These are phyloP conservation scores for Penicillium sp. DNA, from an alignment of 2,329 filamentous ascomycete genomes.

Conservation along the genomic window DNA sequence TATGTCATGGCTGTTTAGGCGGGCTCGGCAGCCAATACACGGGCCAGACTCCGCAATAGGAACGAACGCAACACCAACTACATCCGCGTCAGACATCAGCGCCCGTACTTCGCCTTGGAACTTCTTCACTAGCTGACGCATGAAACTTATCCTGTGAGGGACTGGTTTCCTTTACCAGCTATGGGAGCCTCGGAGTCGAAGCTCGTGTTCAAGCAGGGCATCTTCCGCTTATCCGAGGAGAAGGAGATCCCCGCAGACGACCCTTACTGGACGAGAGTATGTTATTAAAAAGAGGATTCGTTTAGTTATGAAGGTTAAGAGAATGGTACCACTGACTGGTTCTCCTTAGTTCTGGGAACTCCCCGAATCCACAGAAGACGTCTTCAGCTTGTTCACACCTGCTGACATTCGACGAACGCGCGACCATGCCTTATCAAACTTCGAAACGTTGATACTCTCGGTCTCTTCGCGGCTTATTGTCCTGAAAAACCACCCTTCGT, in stretches of 20 bases:
- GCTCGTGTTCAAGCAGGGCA: constrained; percentile 97
- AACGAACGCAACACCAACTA: constrained; percentile 6
- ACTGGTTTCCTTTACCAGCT: constrained; percentile 26
- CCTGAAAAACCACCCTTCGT: constrained; percentile 84
- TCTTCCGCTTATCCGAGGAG: constrained; percentile 94
- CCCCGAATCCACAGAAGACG: constrained; percentile 90
- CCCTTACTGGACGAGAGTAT: constrained; percentile 86
- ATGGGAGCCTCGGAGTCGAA: constrained; percentile 99
- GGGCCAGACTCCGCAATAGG: constrained; percentile 6
- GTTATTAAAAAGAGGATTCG: constrained; percentile 34
- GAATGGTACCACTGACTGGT: constrained; percentile 20
- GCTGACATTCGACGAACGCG: constrained; percentile 84
- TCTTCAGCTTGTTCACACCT: constrained; percentile 92
- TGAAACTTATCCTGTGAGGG: constrained; percentile 29
- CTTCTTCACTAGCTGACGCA: constrained; percentile 15
- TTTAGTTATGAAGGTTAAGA: too few species aligned
- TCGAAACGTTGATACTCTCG: constrained; percentile 84
- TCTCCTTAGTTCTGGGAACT: constrained; percentile 87
- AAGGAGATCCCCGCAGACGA: constrained; percentile 83
- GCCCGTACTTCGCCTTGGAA: background rate
- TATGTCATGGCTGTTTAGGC: constrained; percentile 3
- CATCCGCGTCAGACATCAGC: background rate
- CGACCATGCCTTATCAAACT: constrained; percentile 79
- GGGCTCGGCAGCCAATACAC: constrained; percentile 8
- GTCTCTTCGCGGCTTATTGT: constrained; percentile 79